Conservation (phyloP, 1,139 yeast genomes). For the Magnusiomyces clavatus region DNA sequence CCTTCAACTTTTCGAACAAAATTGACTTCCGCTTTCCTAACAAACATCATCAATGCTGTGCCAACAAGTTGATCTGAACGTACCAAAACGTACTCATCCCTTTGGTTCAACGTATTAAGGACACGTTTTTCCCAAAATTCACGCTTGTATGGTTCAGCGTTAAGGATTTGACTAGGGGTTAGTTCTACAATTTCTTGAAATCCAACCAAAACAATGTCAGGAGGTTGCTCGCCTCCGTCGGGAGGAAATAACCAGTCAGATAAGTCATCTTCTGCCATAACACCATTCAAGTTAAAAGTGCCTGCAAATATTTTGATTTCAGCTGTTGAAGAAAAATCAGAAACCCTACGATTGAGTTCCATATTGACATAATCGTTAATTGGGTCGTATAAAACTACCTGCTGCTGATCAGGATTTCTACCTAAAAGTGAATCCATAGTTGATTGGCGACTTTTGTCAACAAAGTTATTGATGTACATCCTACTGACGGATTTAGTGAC, state of each 20-base stretch:
- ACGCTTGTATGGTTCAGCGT: conserved; percentile 66
- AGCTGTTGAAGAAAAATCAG: conserved; percentile 53
- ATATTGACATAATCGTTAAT: conserved; percentile 70
- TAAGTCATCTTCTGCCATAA: conserved; percentile 47
- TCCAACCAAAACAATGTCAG: conserved; percentile 77
- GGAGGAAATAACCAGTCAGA: conserved; percentile 78
- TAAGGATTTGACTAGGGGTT: conserved; percentile 82
- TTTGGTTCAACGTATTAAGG: conserved; percentile 46
- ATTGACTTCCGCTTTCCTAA: conserved; percentile 52
- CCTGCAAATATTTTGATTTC: conserved; percentile 68
- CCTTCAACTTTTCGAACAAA: conserved; percentile 72
- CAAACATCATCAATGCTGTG: conserved; percentile 68
- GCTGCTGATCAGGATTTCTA: conserved; percentile 58
- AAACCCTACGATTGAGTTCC: conserved; percentile 44
- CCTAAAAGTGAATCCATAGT: conserved; percentile 85
- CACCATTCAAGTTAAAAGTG: conserved; percentile 83
- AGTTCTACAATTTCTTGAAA: conserved; percentile 90
- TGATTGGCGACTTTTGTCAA: conserved; percentile 81
- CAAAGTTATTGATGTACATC: conserved; percentile 91
- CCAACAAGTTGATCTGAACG: conserved; percentile 94
- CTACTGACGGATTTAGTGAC: conserved; percentile 93
- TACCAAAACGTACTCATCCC: conserved; percentile 53
- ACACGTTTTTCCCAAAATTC: conserved; percentile 74
- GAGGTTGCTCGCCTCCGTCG: conserved; percentile 28
- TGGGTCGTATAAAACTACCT: conserved; percentile 80